These are phyloP conservation scores for Podospora appendiculata DNA, from an alignment of 495 filamentous ascomycete species.

Conservation along the genomic window DNA sequence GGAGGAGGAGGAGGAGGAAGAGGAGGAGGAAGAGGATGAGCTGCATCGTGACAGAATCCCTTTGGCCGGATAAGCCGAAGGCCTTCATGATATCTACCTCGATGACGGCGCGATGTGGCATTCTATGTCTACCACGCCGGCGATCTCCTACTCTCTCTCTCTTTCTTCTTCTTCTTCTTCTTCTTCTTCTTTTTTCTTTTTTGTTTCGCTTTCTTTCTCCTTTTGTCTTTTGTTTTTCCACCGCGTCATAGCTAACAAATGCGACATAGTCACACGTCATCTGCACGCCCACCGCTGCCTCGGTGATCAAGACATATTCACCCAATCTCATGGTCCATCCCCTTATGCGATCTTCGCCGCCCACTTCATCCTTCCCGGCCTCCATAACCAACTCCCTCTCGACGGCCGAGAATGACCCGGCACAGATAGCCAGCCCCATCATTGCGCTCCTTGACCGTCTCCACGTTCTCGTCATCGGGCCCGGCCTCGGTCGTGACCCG, in stretches of 20 bases:
- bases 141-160: neutral
- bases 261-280: constrained; percentile 78
- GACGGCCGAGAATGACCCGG: constrained; percentile 36
- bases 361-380: constrained; percentile 5
- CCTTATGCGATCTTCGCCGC: constrained; percentile 69
- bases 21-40: no score
- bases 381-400: neutral
- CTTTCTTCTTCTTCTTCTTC: neutral
- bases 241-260: neutral
- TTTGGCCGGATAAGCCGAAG: no score
- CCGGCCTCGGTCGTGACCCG: constrained; percentile 81
- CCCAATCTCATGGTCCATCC: constrained; percentile 99
- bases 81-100: no score
- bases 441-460: constrained; percentile 75
- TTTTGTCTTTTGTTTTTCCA: no score
- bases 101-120: no score
- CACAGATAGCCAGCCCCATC: constrained; percentile 58
- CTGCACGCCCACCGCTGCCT: constrained; percentile 80
- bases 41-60: no score
- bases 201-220: no score
- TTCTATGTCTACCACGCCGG: no score
- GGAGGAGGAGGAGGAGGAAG: no score
- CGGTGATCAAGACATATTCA: constrained; percentile 95
- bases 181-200: neutral
- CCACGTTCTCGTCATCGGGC: constrained; percentile 90